Base-by-base conservation (phyloP, 148 eudicot genomes). In the Heliosperma pusillum region DNA sequence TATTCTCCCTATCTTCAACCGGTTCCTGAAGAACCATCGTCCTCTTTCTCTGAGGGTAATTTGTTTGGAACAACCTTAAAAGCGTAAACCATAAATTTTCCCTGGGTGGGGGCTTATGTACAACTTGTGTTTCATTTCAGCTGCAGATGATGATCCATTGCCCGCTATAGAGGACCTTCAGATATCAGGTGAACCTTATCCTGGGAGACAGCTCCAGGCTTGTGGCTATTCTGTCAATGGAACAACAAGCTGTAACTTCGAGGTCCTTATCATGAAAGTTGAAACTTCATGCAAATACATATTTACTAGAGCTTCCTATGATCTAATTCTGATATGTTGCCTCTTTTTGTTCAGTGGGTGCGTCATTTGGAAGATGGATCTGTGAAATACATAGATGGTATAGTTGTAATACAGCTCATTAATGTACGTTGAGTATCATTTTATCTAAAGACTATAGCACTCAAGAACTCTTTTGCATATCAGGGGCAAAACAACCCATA, bases 311-410 rank as follows among this genome's bases (percentile, higher is more conserved):
- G 45, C 15, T 79, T 25, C 45, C 25, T 64, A 63, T 36, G 26
- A 70, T 76, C 30, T 65, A 58, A 71, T 7, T 58, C 67, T 65
- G 45, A 65, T 47, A 75, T 76, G 12, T 7, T 65, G 21, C 55
- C 45, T 29, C 29, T 65, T 72, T 61, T 72, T 81, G 59, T 76
- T 47, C 78, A 80, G 98, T 93, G 98, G 98, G 88, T 93, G 45
- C 95, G 98, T 25, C 93, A 91, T 85, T 63, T 91, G 86, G 95
- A 93, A 83, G 98, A 93, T 88, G 98, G 98, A 79, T 93, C 98
- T 73, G 85, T 93, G 66, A 85, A 87, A 69, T 91, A 91, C 68
- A 90, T 93, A 68, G 98, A 93, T 15, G 97, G 97, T 93, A 90
- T 60, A 22, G 66, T 63, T 58, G 25, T 66, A 24, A 19, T 24